These are phyloP conservation scores for Martiniozyma abietophila DNA, from an alignment of 805 yeast species.

Conservation along the genomic window DNA sequence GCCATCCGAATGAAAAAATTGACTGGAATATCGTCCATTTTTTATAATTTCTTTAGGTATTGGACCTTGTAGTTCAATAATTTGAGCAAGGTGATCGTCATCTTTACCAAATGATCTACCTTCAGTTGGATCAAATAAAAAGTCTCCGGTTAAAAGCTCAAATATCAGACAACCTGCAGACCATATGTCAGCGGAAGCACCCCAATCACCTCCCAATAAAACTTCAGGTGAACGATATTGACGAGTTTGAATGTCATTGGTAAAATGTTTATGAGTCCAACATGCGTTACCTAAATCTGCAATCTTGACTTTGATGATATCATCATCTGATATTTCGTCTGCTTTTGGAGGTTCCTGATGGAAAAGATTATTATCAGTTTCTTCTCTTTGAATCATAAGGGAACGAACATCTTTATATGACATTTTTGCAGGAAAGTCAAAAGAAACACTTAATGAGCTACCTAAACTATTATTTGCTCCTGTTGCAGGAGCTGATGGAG, in stretches of 20 bases:
- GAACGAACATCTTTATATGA: conserved; percentile 26
- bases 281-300: conserved; percentile 95
- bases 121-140: conserved; percentile 81
- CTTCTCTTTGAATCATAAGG: conserved; percentile 31
- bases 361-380: conserved; percentile 23
- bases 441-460: conserved; percentile 4
- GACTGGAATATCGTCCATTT: conserved; percentile 48
- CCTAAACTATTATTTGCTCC: conserved; percentile 4
- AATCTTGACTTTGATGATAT: conserved; percentile 68
- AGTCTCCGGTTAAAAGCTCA: conserved; percentile 90
- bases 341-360: conserved; percentile 27
- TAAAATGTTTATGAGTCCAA: conserved; percentile 69
- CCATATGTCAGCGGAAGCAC: conserved; percentile 93
- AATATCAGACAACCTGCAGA: conserved; percentile 87
- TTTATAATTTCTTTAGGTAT: conserved; percentile 49
- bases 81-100: conserved; percentile 95
- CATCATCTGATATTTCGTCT: conserved; percentile 32
- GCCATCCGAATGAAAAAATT: conserved; percentile 26
- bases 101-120: conserved; percentile 75
- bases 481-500: conserved; percentile 11
- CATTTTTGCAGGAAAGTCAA: conserved; percentile 14
- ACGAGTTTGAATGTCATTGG: conserved; percentile 84
- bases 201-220: conserved; percentile 77
- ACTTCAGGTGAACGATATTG: conserved; percentile 92
- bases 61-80: conserved; percentile 50